Evolutionary conservation across 208 protist genomes (phyloP).

Genomic region (Acanthamoeba royreba): DNA sequence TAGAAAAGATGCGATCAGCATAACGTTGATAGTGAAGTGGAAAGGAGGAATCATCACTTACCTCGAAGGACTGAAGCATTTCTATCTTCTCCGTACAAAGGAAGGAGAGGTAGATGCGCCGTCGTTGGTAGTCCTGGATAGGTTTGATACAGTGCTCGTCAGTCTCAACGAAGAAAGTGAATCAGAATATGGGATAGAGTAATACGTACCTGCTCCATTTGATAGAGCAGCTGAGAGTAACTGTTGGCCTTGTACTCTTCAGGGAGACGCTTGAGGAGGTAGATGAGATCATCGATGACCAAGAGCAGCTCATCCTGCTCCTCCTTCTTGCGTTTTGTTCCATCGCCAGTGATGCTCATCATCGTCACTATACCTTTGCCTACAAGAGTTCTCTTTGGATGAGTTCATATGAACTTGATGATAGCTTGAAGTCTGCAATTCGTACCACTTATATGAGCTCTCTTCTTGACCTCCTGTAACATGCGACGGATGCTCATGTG

Average conservation of each 20-base stretch:
- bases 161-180: neutral
- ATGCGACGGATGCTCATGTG: conserved; percentile 17
- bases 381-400: neutral
- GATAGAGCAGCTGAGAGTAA: neutral
- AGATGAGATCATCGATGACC: neutral
- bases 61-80: conserved; percentile 15
- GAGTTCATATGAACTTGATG: neutral
- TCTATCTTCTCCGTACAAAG: conserved; percentile 39
- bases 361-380: neutral
- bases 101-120: conserved; percentile 39
- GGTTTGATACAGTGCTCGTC: no score
- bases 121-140: conserved; percentile 40
- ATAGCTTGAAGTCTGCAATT: no score
- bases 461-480: conserved; percentile 15
- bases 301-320: conserved; percentile 22
- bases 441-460: neutral
- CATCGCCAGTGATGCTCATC: neutral
- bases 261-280: neutral
- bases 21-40: no score
- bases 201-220: conserved; percentile 10
- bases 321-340: neutral
- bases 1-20: no score
- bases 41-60: no score
- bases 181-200: neutral
- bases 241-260: conserved; percentile 14